Conservation (phyloP, 192 early-diverging fungal species). For the Spinellus fusiger region DNA sequence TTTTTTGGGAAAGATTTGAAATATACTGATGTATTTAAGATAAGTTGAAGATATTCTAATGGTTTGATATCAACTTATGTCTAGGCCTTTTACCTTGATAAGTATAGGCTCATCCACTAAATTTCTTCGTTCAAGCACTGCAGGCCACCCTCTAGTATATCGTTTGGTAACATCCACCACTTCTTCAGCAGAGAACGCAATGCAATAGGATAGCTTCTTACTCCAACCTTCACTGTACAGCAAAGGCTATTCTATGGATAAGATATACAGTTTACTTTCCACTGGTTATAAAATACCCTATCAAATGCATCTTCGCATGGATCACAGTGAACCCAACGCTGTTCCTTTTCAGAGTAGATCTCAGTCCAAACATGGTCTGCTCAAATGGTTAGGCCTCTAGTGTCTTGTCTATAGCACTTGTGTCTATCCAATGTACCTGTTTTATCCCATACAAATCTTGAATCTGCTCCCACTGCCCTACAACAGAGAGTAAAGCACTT, state of each 20-base stretch:
- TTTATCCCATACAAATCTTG: constrained; percentile 43
- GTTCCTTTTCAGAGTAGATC: constrained; percentile 40
- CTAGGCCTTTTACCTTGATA: constrained; percentile 1
- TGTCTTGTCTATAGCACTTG: not conserved
- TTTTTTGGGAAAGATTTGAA: not conserved
- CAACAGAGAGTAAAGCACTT: constrained; percentile 50
- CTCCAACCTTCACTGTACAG: constrained; percentile 50
- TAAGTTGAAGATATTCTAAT: not conserved
- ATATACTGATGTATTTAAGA: not conserved
- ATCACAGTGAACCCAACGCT: constrained; percentile 51
- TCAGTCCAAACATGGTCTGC: constrained; percentile 54
- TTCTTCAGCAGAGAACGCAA: constrained; percentile 40
- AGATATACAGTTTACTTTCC: not conserved
- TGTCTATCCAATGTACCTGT: constrained; percentile 13
- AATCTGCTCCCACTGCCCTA: constrained; percentile 39
- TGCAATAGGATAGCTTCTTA: constrained; percentile 40
- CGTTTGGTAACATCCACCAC: constrained; percentile 46
- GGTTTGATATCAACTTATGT: not conserved
- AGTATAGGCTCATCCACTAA: constrained; percentile 13
- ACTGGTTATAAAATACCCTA: not conserved
- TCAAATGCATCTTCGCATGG: constrained; percentile 53
- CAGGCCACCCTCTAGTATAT: constrained; percentile 35
- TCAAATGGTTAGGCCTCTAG: too few species aligned
- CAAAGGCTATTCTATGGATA: constrained; percentile 27
- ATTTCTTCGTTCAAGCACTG: constrained; percentile 22